phyloP scores from a whole-genome alignment of 2,329 filamentous ascomycete species.

The Fusarium hostae region DNA sequence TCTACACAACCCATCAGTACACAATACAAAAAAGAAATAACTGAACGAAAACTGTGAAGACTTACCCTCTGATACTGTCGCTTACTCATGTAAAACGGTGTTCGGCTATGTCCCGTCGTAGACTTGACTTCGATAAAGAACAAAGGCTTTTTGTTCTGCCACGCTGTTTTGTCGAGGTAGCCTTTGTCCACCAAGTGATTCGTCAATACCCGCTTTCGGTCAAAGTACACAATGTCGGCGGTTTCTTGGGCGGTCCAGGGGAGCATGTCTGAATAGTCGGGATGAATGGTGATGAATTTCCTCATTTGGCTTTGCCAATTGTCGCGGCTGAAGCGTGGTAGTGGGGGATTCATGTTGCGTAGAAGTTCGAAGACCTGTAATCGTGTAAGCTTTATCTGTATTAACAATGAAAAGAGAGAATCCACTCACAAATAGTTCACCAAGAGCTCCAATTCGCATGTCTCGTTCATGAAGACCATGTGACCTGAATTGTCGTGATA shows the following conservation, averaged over 20 bases:
- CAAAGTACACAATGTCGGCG: slow-evolving; percentile 59
- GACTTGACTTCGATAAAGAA: slow-evolving; percentile 65
- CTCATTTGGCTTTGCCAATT: slow-evolving; percentile 64
- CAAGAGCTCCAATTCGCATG: slow-evolving; percentile 30
- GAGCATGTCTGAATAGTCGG: slow-evolving; percentile 53
- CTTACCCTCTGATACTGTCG: slow-evolving; percentile 56
- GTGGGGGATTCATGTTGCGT: slow-evolving; percentile 36
- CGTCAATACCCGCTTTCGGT: slow-evolving; percentile 50
- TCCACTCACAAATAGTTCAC: slow-evolving; percentile 35
- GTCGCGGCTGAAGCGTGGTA: slow-evolving; percentile 49
- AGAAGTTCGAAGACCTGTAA: slow-evolving; percentile 57
- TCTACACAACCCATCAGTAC: slow-evolving; percentile 35
- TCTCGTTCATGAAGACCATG: slow-evolving; percentile 21
- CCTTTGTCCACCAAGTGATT: slow-evolving; percentile 48
- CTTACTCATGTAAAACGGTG: slow-evolving; percentile 60
- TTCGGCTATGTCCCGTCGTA: slow-evolving; percentile 52
- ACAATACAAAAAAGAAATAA: rapidly evolving
- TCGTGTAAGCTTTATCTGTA: background rate
- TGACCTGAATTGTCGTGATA: slow-evolving; percentile 9
- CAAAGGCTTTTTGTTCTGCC: slow-evolving; percentile 45
- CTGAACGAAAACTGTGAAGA: background rate
- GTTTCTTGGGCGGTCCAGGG: slow-evolving; percentile 57
- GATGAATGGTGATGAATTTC: slow-evolving; percentile 51
- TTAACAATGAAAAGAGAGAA: background rate
- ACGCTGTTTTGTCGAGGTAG: slow-evolving; percentile 46